Evolutionary conservation across 1,284 basidiomycete species (phyloP).

Genomic region (Pascua guehoae): DNA sequence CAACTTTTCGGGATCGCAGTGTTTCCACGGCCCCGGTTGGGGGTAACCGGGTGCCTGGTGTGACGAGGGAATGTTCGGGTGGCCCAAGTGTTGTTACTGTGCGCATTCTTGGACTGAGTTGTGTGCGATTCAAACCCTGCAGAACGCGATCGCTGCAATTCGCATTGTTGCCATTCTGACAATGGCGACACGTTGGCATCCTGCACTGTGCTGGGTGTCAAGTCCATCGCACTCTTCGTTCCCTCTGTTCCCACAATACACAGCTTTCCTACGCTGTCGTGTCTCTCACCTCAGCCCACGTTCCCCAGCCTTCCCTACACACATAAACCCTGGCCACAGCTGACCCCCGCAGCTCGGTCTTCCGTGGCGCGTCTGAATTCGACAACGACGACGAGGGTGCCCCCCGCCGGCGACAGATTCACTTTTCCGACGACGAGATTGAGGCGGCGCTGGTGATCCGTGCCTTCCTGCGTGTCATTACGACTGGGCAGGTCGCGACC

Average conservation of each 20-base stretch:
- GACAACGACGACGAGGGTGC: slow-evolving; percentile 1
- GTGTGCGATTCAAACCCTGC: too few relatives aligned
- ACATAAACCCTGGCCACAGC: neutral
- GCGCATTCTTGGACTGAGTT: too few relatives aligned
- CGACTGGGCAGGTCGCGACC: slow-evolving; percentile 6
- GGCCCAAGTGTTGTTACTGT: too few relatives aligned
- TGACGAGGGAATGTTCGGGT: too few relatives aligned
- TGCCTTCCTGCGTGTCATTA: slow-evolving; percentile 11
- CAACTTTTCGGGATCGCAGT: too few relatives aligned
- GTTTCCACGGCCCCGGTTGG: too few relatives aligned
- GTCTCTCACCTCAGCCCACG: neutral
- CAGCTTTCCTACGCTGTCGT: neutral
- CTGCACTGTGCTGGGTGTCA: too few relatives aligned
- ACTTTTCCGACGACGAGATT: slow-evolving; percentile 10
- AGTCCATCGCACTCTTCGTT: too few relatives aligned
- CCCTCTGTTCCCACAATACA: neutral
- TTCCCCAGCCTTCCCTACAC: neutral
- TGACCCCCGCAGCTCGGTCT: slow-evolving; percentile 2
- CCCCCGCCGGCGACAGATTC: neutral
- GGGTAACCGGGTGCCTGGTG: too few relatives aligned
- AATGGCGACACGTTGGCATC: too few relatives aligned
- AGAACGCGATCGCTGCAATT: too few relatives aligned
- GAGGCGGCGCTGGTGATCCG: slow-evolving; percentile 10
- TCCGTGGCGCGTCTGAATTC: slow-evolving; percentile 3
- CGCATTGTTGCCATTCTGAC: too few relatives aligned